Evolutionary conservation across 352 stramenopile species (phyloP).

Genomic region (Thraustochytrium sp.): DNA sequence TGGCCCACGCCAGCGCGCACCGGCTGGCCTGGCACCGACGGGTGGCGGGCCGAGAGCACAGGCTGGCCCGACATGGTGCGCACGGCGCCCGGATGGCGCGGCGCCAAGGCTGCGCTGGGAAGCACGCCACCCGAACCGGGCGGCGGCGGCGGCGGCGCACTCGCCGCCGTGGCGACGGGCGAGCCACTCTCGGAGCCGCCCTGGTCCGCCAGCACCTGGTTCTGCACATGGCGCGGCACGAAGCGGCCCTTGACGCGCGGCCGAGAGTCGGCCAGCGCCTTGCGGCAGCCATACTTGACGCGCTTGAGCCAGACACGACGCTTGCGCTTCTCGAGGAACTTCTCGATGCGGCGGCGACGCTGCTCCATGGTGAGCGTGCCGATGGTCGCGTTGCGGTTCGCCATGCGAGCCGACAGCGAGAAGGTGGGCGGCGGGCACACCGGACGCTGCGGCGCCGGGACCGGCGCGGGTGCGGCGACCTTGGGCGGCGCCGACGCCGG

Average conservation of each 20-base stretch:
- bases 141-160: neutral
- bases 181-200: too few relatives aligned
- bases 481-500: too few relatives aligned
- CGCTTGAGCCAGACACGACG: constrained; percentile 90
- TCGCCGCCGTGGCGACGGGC: neutral
- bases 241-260: constrained; percentile 95
- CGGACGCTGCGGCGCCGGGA: neutral
- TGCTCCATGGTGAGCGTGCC: constrained; percentile 9
- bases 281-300: constrained; percentile 95
- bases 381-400: constrained; percentile 6
- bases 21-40: neutral
- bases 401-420: constrained; percentile 1
- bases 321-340: constrained; percentile 83
- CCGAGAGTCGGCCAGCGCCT: constrained; percentile 96
- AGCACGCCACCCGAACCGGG: too few relatives aligned
- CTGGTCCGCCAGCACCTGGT: neutral
- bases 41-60: too few relatives aligned
- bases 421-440: neutral
- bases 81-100: too few relatives aligned
- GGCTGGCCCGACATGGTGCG: too few relatives aligned
- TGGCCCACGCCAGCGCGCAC: neutral
- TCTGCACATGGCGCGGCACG: constrained; percentile 69
- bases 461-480: too few relatives aligned
- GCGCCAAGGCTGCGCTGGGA: too few relatives aligned
- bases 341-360: constrained; percentile 47